phyloP scores from a whole-genome alignment of 331 rosid genomes.

The Phaseolus coccineus region DNA sequence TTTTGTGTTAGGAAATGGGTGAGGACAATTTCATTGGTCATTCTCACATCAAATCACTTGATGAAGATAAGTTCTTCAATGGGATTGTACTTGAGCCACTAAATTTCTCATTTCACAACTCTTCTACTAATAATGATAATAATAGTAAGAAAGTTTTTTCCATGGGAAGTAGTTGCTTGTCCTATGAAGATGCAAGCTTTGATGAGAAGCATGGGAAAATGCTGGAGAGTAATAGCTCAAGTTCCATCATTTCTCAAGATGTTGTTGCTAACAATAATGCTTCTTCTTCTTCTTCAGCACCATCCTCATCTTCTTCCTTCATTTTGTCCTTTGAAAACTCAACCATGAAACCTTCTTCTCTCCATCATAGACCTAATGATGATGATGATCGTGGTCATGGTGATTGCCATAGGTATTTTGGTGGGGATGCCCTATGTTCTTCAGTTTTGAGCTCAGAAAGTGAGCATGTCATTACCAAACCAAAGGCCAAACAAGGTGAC shows the following conservation, averaged over 20 bases:
- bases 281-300: not conserved
- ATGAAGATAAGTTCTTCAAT: constrained; percentile 13
- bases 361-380: not conserved
- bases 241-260: constrained; percentile 12
- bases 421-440: not conserved
- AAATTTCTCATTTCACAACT: not conserved
- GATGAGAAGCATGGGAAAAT: not conserved
- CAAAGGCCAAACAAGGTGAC: not conserved
- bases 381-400: no score
- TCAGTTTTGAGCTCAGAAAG: constrained; percentile 1
- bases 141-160: not conserved
- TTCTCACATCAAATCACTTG: not conserved
- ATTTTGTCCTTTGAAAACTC: constrained; percentile 42
- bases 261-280: not conserved
- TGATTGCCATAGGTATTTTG: not conserved
- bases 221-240: constrained; percentile 18
- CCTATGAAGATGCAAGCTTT: not conserved
- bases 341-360: constrained; percentile 9
- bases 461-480: not conserved
- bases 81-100: not conserved
- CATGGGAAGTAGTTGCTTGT: not conserved
- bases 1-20: constrained; percentile 29
- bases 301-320: not conserved
- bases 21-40: not conserved
- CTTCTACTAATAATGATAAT: not conserved